Percentiles rank a stretch among this genome's conserved stretches.
Evolutionary conservation across 2,329 filamentous ascomycete genomes (phyloP).

Genomic region (Cercospora sojina): DNA sequence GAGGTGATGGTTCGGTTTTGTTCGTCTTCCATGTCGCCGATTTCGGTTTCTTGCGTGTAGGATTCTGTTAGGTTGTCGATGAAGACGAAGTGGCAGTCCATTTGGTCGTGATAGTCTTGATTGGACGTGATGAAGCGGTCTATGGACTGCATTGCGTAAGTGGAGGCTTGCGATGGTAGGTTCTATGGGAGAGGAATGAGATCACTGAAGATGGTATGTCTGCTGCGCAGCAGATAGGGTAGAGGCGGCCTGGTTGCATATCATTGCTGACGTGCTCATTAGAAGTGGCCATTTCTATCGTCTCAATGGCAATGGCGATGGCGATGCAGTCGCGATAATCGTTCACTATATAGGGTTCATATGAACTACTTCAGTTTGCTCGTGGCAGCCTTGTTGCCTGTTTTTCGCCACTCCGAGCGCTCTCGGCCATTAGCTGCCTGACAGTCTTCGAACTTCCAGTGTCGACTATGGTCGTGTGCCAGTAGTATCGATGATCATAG

Average conservation of each 20-base stretch:
- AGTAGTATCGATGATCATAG: too few relatives aligned
- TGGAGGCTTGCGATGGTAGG: too few relatives aligned
- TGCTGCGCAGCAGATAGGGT: constrained; percentile 1
- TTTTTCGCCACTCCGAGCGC: not conserved
- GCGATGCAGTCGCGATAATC: not conserved
- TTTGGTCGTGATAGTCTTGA: not conserved
- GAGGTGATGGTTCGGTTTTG: not conserved
- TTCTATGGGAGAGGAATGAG: not conserved
- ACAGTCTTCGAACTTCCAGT: not conserved
- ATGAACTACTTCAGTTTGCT: not conserved
- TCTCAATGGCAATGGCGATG: not conserved
- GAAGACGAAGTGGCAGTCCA: not conserved
- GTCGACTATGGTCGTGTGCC: too few relatives aligned
- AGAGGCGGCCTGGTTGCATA: not conserved
- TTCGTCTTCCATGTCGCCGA: constrained; percentile 3
- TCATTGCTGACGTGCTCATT: not conserved
- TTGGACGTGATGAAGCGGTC: not conserved
- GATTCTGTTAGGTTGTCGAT: not conserved
- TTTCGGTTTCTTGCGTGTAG: not conserved
- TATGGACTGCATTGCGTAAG: not conserved
- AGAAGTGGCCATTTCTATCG: not conserved
- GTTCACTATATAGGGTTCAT: not conserved
- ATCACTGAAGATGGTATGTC: constrained; percentile 1
- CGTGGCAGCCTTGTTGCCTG: not conserved
- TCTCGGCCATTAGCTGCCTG: not conserved